Evolutionary conservation across 306 rosid species (phyloP).

Genomic region (Lathyrus oleraceus): DNA sequence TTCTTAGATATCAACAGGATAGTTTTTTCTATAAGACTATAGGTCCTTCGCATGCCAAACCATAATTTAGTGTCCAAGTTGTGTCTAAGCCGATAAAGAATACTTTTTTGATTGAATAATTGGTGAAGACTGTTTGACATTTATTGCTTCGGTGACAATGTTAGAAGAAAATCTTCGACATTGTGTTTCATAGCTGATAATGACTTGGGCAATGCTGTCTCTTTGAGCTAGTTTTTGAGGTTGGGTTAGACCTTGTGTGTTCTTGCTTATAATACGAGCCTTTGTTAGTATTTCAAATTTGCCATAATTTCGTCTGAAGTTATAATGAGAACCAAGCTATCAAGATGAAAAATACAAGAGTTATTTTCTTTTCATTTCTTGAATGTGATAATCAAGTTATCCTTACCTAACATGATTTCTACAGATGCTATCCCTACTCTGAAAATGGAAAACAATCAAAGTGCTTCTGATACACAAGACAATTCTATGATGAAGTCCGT

Average conservation of each 20-base stretch:
- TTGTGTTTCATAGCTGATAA: not conserved
- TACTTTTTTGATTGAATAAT: not conserved
- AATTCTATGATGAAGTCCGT: slow-evolving; percentile 50
- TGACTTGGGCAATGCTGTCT: not conserved
- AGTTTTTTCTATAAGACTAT: too few relatives aligned
- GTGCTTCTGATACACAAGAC: slow-evolving; percentile 45
- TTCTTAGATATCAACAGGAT: too few relatives aligned
- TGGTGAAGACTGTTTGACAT: not conserved
- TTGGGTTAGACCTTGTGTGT: not conserved
- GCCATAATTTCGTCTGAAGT: not conserved
- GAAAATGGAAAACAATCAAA: slow-evolving; percentile 64
- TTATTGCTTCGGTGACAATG: not conserved
- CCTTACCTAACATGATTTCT: slow-evolving; percentile 32
- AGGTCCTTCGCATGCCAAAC: not conserved
- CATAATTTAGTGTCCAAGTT: not conserved
- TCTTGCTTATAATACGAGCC: not conserved
- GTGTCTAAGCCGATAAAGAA: not conserved
- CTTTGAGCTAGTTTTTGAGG: not conserved
- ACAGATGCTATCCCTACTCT: slow-evolving; percentile 51
- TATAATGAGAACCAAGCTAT: not conserved
- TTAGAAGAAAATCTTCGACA: not conserved
- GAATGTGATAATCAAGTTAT: not conserved
- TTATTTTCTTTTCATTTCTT: not conserved
- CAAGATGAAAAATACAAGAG: not conserved
- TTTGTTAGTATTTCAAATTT: slow-evolving; percentile 11